These are phyloP conservation scores for Rasamsonia emersonii DNA, from an alignment of 2,329 filamentous ascomycete species.

Conservation along the genomic window DNA sequence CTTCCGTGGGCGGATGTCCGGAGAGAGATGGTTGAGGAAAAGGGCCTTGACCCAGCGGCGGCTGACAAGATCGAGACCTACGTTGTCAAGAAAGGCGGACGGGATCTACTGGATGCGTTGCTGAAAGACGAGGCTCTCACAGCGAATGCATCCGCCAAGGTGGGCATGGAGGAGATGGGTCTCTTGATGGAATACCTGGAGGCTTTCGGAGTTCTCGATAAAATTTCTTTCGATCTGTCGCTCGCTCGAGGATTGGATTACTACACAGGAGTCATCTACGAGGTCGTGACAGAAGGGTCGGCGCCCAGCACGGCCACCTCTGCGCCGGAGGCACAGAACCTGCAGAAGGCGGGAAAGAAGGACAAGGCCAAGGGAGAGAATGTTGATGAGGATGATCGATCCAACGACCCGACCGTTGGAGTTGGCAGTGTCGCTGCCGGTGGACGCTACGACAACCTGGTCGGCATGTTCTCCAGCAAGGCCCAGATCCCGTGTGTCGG, in stretches of 20 bases:
- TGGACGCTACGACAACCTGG: conserved; percentile 84
- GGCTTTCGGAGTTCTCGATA: conserved; percentile 61
- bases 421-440: conserved; percentile 85
- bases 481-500: conserved; percentile 80
- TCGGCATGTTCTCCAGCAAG: conserved; percentile 87
- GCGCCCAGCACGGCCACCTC: conserved; percentile 44
- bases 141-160: conserved; percentile 65
- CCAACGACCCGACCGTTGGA: conserved; percentile 69
- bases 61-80: conserved; percentile 84
- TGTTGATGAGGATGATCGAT: conserved; percentile 57
- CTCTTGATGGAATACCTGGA: conserved; percentile 76
- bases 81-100: conserved; percentile 66
- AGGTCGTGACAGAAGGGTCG: conserved; percentile 75
- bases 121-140: conserved; percentile 58
- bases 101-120: conserved; percentile 64
- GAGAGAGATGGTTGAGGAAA: conserved; percentile 88
- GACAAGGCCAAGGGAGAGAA: conserved; percentile 43
- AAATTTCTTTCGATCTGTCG: conserved; percentile 80
- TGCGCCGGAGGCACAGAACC: conserved; percentile 26
- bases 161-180: conserved; percentile 72
- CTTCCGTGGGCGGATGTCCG: conserved; percentile 80
- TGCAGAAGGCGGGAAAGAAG: conserved; percentile 33
- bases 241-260: conserved; percentile 88
- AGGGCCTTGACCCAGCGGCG: conserved; percentile 65
- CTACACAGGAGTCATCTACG: conserved; percentile 85